Conservation (phyloP, 1,284 basidiomycete species). For the Mycosarcoma mackinlayi region DNA sequence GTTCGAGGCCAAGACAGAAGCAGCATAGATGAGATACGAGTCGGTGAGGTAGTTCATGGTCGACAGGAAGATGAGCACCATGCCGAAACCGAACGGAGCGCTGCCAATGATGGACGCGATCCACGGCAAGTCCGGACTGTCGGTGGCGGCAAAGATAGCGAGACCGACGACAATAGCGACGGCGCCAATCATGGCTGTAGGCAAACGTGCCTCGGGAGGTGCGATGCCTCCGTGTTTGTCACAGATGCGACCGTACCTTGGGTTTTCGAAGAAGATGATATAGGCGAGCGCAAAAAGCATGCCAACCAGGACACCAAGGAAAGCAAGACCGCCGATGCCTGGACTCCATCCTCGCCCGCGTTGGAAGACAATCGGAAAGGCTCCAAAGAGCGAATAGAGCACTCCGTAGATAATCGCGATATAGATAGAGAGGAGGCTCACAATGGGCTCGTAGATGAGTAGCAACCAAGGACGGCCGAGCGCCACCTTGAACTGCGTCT, state of each 20-base stretch:
- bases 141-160: slow-evolving; percentile 67
- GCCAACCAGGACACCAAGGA: slow-evolving; percentile 67
- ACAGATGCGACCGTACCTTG: slow-evolving; percentile 46
- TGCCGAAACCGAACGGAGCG: slow-evolving; percentile 48
- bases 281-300: slow-evolving; percentile 55
- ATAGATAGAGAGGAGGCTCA: slow-evolving; percentile 79
- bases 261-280: slow-evolving; percentile 61
- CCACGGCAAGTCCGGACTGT: slow-evolving; percentile 66
- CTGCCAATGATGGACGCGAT: slow-evolving; percentile 55
- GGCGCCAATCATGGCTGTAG: slow-evolving; percentile 61
- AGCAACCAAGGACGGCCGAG: slow-evolving; percentile 64
- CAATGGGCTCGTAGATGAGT: slow-evolving; percentile 79
- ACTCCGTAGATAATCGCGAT: slow-evolving; percentile 79
- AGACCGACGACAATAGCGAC: slow-evolving; percentile 69
- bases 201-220: slow-evolving; percentile 61
- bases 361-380: slow-evolving; percentile 67
- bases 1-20: slow-evolving; percentile 74
- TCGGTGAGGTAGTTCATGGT: slow-evolving; percentile 71
- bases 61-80: slow-evolving; percentile 74
- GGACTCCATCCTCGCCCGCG: slow-evolving; percentile 57
- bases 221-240: slow-evolving; percentile 55
- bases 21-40: slow-evolving; percentile 71
- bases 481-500: slow-evolving; percentile 52
- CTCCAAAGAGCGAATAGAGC: slow-evolving; percentile 61
- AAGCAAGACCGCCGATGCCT: slow-evolving; percentile 65